phyloP scores from a whole-genome alignment of 2,329 filamentous ascomycete species.

The Colletotrichum brevisporum region DNA sequence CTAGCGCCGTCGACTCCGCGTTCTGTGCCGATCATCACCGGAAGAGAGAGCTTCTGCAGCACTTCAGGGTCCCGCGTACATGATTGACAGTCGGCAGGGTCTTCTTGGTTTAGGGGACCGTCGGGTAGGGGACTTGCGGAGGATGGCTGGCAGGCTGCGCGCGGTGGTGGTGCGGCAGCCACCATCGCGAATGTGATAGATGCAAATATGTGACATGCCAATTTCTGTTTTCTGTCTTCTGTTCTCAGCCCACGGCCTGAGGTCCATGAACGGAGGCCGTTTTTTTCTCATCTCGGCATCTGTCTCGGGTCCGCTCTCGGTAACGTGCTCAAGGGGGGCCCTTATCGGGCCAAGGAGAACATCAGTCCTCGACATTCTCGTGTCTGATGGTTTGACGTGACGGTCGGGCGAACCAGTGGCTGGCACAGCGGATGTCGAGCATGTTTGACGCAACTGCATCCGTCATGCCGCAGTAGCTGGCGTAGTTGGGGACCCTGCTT shows the following conservation, averaged over 20 bases:
- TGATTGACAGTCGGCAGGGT: slow-evolving; percentile 19
- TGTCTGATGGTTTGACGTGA: slow-evolving; percentile 17
- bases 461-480: slow-evolving; percentile 1
- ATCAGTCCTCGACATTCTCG: slow-evolving; percentile 2
- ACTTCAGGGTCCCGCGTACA: slow-evolving; percentile 29
- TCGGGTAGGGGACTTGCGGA: slow-evolving; percentile 14
- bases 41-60: slow-evolving; percentile 7
- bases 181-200: slow-evolving; percentile 21
- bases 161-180: slow-evolving; percentile 14
- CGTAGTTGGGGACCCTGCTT: background rate
- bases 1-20: slow-evolving; percentile 9
- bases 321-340: slow-evolving; percentile 15
- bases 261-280: background rate
- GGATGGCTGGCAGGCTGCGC: slow-evolving; percentile 6
- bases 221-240: background rate
- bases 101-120: slow-evolving; percentile 5
- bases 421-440: background rate
- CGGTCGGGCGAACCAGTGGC: background rate
- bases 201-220: slow-evolving; percentile 6
- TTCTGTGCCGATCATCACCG: slow-evolving; percentile 26
- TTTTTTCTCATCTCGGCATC: slow-evolving; percentile 3
- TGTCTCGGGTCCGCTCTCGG: slow-evolving; percentile 25
- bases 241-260: slow-evolving; percentile 12
- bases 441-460: slow-evolving; percentile 19
- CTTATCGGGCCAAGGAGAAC: slow-evolving; percentile 18